Evolutionary conservation across 2,329 filamentous ascomycete species (phyloP), one percentile per base, ranked within the genome.

Genomic region (Endocalyx cinctus): DNA sequence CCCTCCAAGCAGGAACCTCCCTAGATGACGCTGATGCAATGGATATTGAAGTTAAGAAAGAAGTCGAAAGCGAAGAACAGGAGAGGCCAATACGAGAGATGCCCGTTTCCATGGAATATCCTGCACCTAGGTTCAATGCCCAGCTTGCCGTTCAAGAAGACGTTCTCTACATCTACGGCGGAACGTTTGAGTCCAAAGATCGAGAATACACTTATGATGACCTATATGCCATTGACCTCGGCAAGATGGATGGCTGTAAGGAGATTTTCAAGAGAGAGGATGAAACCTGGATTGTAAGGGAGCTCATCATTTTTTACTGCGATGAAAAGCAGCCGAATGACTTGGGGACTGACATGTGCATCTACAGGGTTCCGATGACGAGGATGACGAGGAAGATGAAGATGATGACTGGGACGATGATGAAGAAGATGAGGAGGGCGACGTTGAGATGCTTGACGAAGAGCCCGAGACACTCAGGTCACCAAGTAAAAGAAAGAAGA

Each of bases 201-300:
- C 77, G 87, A 15, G 92, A 98, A 59, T 95, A 85, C 52, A 97
- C 89, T 0, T 95, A 97, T 59, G 89, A 96, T 48, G 92, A 98
- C 51, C 70, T 98, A 60, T 94, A 94, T 62, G 82, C 87, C 3
- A 80, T 97, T 39, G 88, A 98, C 52, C 70, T 98, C n/a, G 89
- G 84, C 39, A 96, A 95, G 60, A 72, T 98, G 40, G 88, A 97
- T 48, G 92, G 92, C 4, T 90, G 92, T 45, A 90, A 88, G 57
- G 84, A 96, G 61, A 77, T 97, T 29, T 97, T 90, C 66, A 85
- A 73, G 57, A 74, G 87, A 33, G 84, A 94, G 47, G 80, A 89
- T 12, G 47, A 87, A 52, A 88, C 94, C 57, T 96, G 89, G 88
- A 63, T 80, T 35, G 80, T 84, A 57, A 63, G 72, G 62, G n/a